Percentiles rank a stretch among this genome's conserved stretches.
Conservation (phyloP, 2,329 filamentous ascomycete genomes). For the Claviceps digitariae region DNA sequence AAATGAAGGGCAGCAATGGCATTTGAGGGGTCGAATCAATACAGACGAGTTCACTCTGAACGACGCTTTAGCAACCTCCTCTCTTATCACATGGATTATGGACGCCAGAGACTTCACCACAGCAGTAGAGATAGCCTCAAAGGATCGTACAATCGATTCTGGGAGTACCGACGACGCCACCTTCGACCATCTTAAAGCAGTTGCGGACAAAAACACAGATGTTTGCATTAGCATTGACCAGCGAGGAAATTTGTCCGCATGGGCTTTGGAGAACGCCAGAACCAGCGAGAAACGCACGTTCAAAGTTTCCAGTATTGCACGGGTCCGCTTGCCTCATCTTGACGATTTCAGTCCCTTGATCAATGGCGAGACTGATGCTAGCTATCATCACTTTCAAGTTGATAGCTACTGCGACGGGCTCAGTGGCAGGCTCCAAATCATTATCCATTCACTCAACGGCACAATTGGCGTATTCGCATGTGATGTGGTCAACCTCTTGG, state of each 20-base stretch:
- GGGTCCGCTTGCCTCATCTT: slow-evolving; percentile 49
- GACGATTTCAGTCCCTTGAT: slow-evolving; percentile 27
- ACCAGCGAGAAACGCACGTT: slow-evolving; percentile 51
- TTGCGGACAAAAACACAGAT: slow-evolving; percentile 76
- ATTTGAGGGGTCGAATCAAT: slow-evolving; percentile 71
- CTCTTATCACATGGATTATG: slow-evolving; percentile 54
- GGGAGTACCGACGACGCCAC: slow-evolving; percentile 54
- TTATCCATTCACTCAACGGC: slow-evolving; percentile 78
- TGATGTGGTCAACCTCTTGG: slow-evolving; percentile 66
- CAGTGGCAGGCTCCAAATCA: slow-evolving; percentile 53
- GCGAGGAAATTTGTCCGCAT: slow-evolving; percentile 76
- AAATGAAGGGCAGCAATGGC: slow-evolving; percentile 56
- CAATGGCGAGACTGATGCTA: slow-evolving; percentile 6
- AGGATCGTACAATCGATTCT: slow-evolving; percentile 39
- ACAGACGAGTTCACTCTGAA: slow-evolving; percentile 54
- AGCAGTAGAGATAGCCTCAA: slow-evolving; percentile 64
- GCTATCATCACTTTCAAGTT: slow-evolving; percentile 46
- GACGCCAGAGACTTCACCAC: slow-evolving; percentile 67
- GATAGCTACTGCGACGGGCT: slow-evolving; percentile 56
- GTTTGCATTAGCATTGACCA: slow-evolving; percentile 77
- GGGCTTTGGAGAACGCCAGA: slow-evolving; percentile 80
- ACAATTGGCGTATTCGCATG: slow-evolving; percentile 70
- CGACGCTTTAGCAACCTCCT: slow-evolving; percentile 9
- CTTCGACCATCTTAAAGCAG: slow-evolving; percentile 70
- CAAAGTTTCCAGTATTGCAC: slow-evolving; percentile 74